These are phyloP conservation scores for Aspergillus thermomutatus DNA, from an alignment of 2,329 filamentous ascomycete species.

Conservation along the genomic window DNA sequence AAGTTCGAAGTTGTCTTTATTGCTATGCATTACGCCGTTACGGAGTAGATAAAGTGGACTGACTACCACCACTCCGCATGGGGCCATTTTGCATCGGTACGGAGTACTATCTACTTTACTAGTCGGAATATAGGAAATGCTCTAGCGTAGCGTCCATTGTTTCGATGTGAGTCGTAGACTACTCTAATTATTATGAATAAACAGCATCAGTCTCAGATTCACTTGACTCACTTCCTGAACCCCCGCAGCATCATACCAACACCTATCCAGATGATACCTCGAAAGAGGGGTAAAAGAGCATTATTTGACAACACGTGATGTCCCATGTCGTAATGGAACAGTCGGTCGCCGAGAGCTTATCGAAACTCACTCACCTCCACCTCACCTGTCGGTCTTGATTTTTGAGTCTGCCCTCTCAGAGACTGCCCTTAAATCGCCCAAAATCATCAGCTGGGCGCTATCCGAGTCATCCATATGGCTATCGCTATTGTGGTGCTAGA, in stretches of 20 bases:
- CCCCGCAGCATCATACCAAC: not conserved
- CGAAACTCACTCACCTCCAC: not conserved
- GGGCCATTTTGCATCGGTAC: too few species aligned
- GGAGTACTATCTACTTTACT: too few species aligned
- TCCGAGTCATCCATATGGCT: conserved; percentile 22
- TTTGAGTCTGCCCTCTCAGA: not conserved
- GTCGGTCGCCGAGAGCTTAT: not conserved
- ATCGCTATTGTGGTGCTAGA: conserved; percentile 12
- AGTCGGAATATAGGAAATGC: not conserved
- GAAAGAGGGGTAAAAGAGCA: conserved; percentile 1
- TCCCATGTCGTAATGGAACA: conserved; percentile 10
- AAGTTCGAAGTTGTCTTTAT: not conserved
- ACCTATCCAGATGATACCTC: not conserved
- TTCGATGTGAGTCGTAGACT: not conserved
- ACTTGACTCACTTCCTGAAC: not conserved
- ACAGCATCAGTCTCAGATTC: not conserved
- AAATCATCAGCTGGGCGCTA: not conserved
- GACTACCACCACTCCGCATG: not conserved
- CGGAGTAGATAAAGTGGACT: not conserved
- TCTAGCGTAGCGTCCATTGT: not conserved
- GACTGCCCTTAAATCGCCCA: not conserved
- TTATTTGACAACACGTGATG: conserved; percentile 6
- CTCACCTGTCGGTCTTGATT: not conserved
- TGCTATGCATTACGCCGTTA: too few species aligned
- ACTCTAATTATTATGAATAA: not conserved